Conservation (phyloP, 129 eudicot genomes). For the Arctium minus region DNA sequence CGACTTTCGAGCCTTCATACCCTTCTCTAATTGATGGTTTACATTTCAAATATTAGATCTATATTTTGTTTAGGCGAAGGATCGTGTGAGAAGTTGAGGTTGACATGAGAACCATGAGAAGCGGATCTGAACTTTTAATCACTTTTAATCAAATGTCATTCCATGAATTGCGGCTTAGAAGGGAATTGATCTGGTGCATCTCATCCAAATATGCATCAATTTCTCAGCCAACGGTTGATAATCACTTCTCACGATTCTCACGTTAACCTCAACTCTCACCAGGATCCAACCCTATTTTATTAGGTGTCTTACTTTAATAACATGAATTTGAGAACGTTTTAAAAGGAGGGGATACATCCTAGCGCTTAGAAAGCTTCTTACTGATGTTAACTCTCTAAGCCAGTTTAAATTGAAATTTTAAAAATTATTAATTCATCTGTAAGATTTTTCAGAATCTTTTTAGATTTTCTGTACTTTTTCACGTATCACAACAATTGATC, state of each 20-base stretch:
- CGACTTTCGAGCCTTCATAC: no score
- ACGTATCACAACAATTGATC: not conserved
- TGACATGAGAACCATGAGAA: no score
- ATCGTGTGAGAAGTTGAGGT: no score
- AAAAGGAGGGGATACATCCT: not conserved
- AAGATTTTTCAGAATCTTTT: not conserved
- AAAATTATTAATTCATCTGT: not conserved
- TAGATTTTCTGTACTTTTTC: not conserved
- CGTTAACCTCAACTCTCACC: no score
- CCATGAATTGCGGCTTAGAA: no score
- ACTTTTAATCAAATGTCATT: no score
- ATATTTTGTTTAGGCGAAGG: not conserved
- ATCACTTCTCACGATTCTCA: no score
- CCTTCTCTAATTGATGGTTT: not conserved
- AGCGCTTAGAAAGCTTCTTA: constrained; percentile 1
- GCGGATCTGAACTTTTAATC: no score
- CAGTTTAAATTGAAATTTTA: not conserved
- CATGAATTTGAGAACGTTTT: not conserved
- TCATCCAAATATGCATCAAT: no score
- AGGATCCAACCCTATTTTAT: no score
- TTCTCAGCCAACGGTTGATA: no score
- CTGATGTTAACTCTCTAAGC: not conserved
- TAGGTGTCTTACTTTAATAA: not conserved
- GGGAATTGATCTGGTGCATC: no score
- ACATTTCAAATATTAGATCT: not conserved